Percentiles rank a stretch among this genome's conserved stretches.
Evolutionary conservation across 306 rosid genomes (phyloP).

Genomic region (Cicer bijugum): DNA sequence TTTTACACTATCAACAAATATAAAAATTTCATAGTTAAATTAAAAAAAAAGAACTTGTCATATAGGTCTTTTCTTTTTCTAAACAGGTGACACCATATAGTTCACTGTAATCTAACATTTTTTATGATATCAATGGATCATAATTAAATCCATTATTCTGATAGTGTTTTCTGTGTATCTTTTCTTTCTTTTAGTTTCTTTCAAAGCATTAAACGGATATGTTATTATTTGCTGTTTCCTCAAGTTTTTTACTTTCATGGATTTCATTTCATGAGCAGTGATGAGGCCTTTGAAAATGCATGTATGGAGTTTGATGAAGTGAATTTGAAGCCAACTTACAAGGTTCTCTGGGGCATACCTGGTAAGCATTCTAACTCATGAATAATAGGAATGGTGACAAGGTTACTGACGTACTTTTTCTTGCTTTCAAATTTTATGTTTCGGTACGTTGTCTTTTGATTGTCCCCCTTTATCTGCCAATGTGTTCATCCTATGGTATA

Average conservation of each 20-base stretch:
- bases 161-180: slow-evolving; percentile 14
- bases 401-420: slow-evolving; percentile 4
- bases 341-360: slow-evolving; percentile 95
- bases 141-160: slow-evolving; percentile 16
- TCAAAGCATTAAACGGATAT: slow-evolving; percentile 4
- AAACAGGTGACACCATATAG: slow-evolving; percentile 17
- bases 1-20: slow-evolving; percentile 20
- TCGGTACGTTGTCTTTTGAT: slow-evolving; percentile 15
- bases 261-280: slow-evolving; percentile 61
- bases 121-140: neutral
- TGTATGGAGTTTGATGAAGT: slow-evolving; percentile 96
- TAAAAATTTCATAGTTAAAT: neutral
- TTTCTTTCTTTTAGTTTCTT: slow-evolving; percentile 24
- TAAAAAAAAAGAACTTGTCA: neutral
- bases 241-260: slow-evolving; percentile 42
- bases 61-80: slow-evolving; percentile 17
- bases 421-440: slow-evolving; percentile 8
- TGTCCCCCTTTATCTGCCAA: neutral
- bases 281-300: slow-evolving; percentile 86
- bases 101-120: slow-evolving; percentile 20
- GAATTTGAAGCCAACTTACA: slow-evolving; percentile 93
- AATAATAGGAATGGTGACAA: slow-evolving; percentile 28
- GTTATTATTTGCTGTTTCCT: slow-evolving; percentile 26
- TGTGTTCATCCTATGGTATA: slow-evolving; percentile 4
- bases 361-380: slow-evolving; percentile 54